These are phyloP conservation scores for Stephania japonica DNA, from an alignment of 164 flowering plant genomes.

Conservation along the genomic window DNA sequence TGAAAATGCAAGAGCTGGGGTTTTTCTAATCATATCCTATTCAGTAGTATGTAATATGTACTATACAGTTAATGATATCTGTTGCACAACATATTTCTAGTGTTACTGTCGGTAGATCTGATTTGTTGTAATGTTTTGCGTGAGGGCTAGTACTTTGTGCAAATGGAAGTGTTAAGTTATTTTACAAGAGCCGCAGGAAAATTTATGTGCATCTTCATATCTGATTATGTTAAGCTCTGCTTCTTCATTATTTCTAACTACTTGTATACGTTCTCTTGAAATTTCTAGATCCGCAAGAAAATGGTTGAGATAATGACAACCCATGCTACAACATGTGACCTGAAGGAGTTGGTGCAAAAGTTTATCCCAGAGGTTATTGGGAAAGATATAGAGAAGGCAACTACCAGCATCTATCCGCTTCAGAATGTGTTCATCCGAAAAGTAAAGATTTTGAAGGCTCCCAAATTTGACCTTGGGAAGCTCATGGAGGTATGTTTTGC, in stretches of 20 bases:
- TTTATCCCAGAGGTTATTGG: slow-evolving; percentile 7
- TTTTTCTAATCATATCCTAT: background rate
- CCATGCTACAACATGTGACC: background rate
- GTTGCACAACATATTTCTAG: background rate
- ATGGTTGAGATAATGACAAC: slow-evolving; percentile 6
- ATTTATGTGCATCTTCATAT: background rate
- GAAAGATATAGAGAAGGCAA: slow-evolving; percentile 9
- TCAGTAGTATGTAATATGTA: background rate
- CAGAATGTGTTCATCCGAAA: slow-evolving; percentile 11
- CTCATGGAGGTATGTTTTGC: slow-evolving; percentile 12
- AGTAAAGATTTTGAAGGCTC: slow-evolving; percentile 16
- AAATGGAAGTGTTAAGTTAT: too few relatives aligned
- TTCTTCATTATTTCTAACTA: background rate
- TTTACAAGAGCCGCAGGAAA: background rate
- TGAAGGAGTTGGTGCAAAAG: slow-evolving; percentile 6
- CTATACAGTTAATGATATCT: too few relatives aligned
- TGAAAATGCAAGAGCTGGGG: too few relatives aligned
- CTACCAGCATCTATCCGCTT: background rate
- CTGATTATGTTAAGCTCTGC: background rate
- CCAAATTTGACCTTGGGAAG: slow-evolving; percentile 17
- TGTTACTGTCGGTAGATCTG: background rate
- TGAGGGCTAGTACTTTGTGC: background rate
- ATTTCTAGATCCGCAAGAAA: slow-evolving; percentile 1
- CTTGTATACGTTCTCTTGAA: background rate
- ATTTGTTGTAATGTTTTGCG: background rate